Evolutionary conservation across 768 basidiomycete genomes (phyloP), one percentile per base, ranked within the genome.

Genomic region (Rhizopogon roseolus): DNA sequence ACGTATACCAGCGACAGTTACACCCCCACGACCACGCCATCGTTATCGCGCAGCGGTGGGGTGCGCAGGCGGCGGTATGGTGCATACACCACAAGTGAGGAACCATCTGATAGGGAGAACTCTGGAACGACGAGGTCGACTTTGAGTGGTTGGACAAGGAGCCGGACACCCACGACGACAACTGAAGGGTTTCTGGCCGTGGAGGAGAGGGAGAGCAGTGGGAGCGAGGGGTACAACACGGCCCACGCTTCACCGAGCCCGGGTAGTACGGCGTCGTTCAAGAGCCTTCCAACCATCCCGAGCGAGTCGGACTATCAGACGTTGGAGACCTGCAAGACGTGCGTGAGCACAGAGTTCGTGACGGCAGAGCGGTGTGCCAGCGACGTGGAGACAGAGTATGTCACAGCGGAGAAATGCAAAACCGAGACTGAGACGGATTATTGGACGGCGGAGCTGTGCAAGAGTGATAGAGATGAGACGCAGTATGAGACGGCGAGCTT

Each of bases 61-160:
- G 75, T 89, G 6, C 71, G 84, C 51, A 71, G 86, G 54, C 72
- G 82, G 36, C 66, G 73, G 4, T 75, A 77, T 2, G 71, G 73
- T 37, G 63, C 57, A 55, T 64, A 62, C 59, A 64, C 63, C n/a
- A 52, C 66, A 16, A 59, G 41, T n/a, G 78, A 78, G n/a, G 71
- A 71, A 10, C 66, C 64, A 5, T 81, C 79, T 1, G 83, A 88
- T 56, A 85, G 82, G 63, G 85, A 85, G 65, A 84, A 85, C 58
- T 66, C 64, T 5, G 56, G 62, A 1, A 64, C 67, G 5, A 68
- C 60, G 61, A 69, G 50, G 63, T 77, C 55, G 63, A 71, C 50
- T 49, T 63, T 54, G 62, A 73, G 51, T 16, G 66, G 54, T 9
- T 70, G 66, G 66, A 70, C 68, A 2, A 66, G 68, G 55, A 69